A percentile compares a stretch with the other conserved stretches of the same genome.
Conservation (phyloP, 306 rosid species). For the Vigna reflexopilosa region DNA sequence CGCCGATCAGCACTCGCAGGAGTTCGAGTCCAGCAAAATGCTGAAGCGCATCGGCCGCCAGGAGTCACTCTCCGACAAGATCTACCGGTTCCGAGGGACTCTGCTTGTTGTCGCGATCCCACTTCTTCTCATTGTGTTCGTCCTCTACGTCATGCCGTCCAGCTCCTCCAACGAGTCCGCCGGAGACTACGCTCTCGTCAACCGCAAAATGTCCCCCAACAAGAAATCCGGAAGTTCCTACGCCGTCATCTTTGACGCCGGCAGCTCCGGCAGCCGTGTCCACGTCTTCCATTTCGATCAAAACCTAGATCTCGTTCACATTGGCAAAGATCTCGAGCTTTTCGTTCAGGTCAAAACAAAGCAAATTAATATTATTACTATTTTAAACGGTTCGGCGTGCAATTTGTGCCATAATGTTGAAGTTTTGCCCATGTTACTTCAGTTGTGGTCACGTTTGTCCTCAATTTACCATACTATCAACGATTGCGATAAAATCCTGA, state of each 20-base stretch:
- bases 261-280: conserved; percentile 99
- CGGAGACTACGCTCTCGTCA: conserved; percentile 53
- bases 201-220: conserved; percentile 67
- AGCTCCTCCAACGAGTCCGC: conserved; percentile 44
- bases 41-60: conserved; percentile 73
- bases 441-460: background rate
- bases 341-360: conserved; percentile 64
- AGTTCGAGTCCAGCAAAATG: conserved; percentile 75
- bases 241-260: conserved; percentile 95
- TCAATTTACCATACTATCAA: background rate
- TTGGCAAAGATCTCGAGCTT: conserved; percentile 92
- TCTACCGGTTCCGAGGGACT: conserved; percentile 75
- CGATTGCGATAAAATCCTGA: background rate
- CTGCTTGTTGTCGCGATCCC: conserved; percentile 74
- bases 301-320: conserved; percentile 79
- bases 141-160: conserved; percentile 74
- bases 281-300: conserved; percentile 86
- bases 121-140: conserved; percentile 66
- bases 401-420: too few species aligned
- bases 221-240: conserved; percentile 51
- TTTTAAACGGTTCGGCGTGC: background rate
- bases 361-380: background rate
- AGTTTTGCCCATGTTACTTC: background rate
- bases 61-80: conserved; percentile 80
- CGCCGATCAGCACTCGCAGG: conserved; percentile 59